A percentile compares a stretch with the other conserved stretches of the same genome.
Conservation (phyloP, 176 grass and related monocot species). For the Saccharum spontaneum region DNA sequence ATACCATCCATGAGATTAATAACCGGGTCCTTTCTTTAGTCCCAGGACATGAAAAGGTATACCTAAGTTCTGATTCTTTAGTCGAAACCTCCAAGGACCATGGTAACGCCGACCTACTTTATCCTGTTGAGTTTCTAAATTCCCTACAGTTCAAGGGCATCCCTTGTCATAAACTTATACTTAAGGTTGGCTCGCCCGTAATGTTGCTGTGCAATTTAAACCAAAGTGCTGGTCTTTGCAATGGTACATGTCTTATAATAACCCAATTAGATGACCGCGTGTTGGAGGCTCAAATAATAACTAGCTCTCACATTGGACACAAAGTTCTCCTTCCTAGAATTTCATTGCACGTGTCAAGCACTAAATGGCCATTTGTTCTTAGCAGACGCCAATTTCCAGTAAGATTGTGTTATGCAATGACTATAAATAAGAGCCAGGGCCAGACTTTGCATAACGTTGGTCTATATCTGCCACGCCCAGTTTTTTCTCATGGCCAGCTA, state of each 20-base stretch:
- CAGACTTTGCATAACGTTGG: slow-evolving; percentile 1
- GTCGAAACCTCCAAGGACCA: not conserved
- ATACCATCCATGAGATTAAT: not conserved
- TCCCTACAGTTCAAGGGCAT: not conserved
- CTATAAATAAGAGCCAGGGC: slow-evolving; percentile 2
- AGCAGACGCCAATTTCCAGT: not conserved
- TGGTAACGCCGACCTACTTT: not conserved
- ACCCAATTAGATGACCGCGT: not conserved
- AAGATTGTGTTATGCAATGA: not conserved
- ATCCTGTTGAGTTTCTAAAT: not conserved
- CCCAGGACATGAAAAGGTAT: slow-evolving; percentile 1
- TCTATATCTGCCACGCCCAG: not conserved
- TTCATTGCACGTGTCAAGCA: not conserved
- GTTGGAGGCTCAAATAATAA: not conserved
- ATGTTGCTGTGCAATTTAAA: not conserved
- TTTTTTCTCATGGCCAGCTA: not conserved
- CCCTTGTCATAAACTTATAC: not conserved
- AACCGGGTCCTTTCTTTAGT: not conserved
- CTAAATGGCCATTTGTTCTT: not conserved
- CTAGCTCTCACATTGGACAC: not conserved
- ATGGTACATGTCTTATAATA: not conserved
- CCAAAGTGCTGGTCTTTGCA: not conserved
- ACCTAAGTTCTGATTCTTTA: not conserved
- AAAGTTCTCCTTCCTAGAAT: not conserved
- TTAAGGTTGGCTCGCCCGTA: not conserved